Evolutionary conservation across 306 rosid species (phyloP).

Genomic region (Pyrus pyrifolia): DNA sequence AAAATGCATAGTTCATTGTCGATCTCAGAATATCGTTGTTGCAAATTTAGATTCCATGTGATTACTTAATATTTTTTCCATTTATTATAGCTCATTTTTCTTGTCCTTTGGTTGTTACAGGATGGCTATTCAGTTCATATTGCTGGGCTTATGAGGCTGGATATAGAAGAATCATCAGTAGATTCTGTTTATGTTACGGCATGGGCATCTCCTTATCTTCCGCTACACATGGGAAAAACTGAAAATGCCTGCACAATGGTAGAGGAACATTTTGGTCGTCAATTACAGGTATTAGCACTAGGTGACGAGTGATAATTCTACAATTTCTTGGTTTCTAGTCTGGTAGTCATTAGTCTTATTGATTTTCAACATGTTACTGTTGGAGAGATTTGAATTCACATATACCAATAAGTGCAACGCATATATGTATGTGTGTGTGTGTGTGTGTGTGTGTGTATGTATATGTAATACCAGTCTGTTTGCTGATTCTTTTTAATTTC

Average conservation of each 20-base stretch:
- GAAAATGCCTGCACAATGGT: conserved; percentile 60
- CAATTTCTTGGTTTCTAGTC: not conserved
- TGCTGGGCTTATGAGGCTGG: conserved; percentile 91
- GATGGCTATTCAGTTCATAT: conserved; percentile 80
- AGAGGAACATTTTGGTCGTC: conserved; percentile 78
- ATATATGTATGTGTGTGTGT: too few species aligned
- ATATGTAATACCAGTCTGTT: too few species aligned
- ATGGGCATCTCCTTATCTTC: conserved; percentile 91
- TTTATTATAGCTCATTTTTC: conserved; percentile 3
- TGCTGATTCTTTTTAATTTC: too few species aligned
- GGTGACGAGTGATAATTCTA: not conserved
- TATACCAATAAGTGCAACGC: not conserved
- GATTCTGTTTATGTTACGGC: conserved; percentile 71
- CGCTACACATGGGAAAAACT: conserved; percentile 84
- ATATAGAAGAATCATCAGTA: conserved; percentile 58
- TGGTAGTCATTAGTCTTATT: not conserved
- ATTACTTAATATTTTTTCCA: not conserved
- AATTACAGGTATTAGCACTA: conserved; percentile 60
- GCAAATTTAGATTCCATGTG: not conserved
- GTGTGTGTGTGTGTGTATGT: too few species aligned
- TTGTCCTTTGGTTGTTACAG: conserved; percentile 35
- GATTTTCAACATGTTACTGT: not conserved
- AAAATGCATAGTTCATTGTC: not conserved
- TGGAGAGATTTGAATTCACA: not conserved
- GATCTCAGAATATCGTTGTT: not conserved